Evolutionary conservation across 1,284 basidiomycete species (phyloP).

Genomic region (Omphalotus olearius): DNA sequence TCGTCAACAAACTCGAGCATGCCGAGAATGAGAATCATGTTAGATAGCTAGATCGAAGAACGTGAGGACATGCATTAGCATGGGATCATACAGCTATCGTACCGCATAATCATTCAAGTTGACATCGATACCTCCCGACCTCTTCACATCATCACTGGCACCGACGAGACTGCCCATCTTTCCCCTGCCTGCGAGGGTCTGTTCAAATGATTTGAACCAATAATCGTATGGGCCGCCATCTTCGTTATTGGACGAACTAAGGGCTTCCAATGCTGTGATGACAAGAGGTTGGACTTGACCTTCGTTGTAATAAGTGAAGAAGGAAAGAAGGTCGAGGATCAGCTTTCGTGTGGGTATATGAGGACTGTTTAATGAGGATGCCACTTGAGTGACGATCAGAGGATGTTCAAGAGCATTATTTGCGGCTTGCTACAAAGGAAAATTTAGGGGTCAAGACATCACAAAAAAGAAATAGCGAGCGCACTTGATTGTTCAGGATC

Average conservation of each 20-base stretch:
- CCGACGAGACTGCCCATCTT: conserved; percentile 96
- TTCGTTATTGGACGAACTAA: conserved; percentile 66
- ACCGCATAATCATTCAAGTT: conserved; percentile 84
- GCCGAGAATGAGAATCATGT: conserved; percentile 67
- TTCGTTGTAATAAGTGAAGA: conserved; percentile 60
- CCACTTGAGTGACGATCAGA: conserved; percentile 78
- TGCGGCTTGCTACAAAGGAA: conserved; percentile 55
- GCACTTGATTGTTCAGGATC: conserved; percentile 76
- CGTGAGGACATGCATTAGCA: conserved; percentile 16
- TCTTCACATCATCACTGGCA: conserved; percentile 85
- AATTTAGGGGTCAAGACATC: conserved; percentile 6
- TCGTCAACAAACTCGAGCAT: conserved; percentile 67
- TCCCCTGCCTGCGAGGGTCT: conserved; percentile 78
- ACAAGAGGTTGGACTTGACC: conserved; percentile 52
- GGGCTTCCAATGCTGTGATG: conserved; percentile 57
- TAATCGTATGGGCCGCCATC: conserved; percentile 69
- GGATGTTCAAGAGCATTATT: conserved; percentile 78
- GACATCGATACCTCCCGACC: conserved; percentile 57
- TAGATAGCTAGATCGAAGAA: conserved; percentile 45
- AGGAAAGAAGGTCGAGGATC: conserved; percentile 74
- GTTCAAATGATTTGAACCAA: conserved; percentile 87
- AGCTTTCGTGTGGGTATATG: conserved; percentile 79
- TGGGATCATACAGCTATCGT: conserved; percentile 28
- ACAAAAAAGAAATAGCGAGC: conserved; percentile 20
- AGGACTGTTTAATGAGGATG: conserved; percentile 82